These are phyloP conservation scores for Vanderwaltozyma yarrowii DNA, from an alignment of 805 yeast species.

Conservation along the genomic window DNA sequence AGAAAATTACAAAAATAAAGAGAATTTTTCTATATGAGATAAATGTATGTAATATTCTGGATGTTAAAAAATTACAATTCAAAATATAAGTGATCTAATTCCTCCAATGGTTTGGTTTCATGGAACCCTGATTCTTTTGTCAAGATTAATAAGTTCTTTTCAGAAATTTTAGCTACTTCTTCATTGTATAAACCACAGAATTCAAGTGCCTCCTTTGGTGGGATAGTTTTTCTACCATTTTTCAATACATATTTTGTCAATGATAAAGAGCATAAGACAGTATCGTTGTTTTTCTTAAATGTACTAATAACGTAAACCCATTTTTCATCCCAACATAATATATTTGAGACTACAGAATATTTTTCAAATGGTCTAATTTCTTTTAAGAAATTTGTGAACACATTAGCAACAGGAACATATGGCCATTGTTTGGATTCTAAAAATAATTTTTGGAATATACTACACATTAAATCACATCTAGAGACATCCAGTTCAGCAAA, in stretches of 20 bases:
- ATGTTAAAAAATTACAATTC: neutral
- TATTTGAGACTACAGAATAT: slow-evolving; percentile 45
- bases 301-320: slow-evolving; percentile 69
- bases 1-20: no score
- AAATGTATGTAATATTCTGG: no score
- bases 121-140: slow-evolving; percentile 23
- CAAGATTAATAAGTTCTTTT: slow-evolving; percentile 28
- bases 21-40: no score
- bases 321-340: slow-evolving; percentile 78
- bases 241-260: slow-evolving; percentile 77
- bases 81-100: slow-evolving; percentile 3
- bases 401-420: slow-evolving; percentile 69
- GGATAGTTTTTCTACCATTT: slow-evolving; percentile 62
- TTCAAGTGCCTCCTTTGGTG: slow-evolving; percentile 50
- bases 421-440: slow-evolving; percentile 36
- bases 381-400: slow-evolving; percentile 53
- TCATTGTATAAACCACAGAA: slow-evolving; percentile 47
- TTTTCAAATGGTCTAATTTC: slow-evolving; percentile 61
- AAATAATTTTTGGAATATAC: slow-evolving; percentile 48
- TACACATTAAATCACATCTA: slow-evolving; percentile 52
- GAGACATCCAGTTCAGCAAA: slow-evolving; percentile 72
- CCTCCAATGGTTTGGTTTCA: slow-evolving; percentile 19
- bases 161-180: slow-evolving; percentile 35
- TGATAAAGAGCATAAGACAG: slow-evolving; percentile 44
- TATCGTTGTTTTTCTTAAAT: slow-evolving; percentile 37